These are phyloP conservation scores for Globisporangium cystogenes DNA, from an alignment of 352 stramenopile species.

Conservation along the genomic window DNA sequence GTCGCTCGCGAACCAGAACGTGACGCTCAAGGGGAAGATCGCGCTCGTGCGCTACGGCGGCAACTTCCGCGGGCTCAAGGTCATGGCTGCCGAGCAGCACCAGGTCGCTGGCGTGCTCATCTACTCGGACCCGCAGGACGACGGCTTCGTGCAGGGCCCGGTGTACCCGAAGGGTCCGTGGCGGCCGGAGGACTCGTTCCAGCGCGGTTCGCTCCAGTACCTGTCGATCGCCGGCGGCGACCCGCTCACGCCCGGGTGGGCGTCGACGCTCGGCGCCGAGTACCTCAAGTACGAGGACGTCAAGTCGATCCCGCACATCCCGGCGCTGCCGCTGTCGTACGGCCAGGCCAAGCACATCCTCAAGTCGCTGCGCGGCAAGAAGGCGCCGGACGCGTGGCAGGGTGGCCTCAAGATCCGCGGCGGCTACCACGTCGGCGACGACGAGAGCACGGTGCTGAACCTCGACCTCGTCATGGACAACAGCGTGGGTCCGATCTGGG, in stretches of 20 bases:
- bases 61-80: constrained; percentile 74
- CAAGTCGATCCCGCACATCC: constrained; percentile 61
- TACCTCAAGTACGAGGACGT: constrained; percentile 38
- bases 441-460: constrained; percentile 49
- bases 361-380: constrained; percentile 44
- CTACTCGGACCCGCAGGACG: constrained; percentile 85
- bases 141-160: constrained; percentile 59
- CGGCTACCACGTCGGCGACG: constrained; percentile 73
- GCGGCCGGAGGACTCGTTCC: constrained; percentile 68
- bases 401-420: constrained; percentile 47
- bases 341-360: constrained; percentile 79
- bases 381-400: constrained; percentile 50
- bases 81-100: constrained; percentile 77
- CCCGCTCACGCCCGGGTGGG: constrained; percentile 45
- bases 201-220: constrained; percentile 85
- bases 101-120: constrained; percentile 80
- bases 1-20: constrained; percentile 53
- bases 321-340: constrained; percentile 70
- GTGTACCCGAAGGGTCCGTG: constrained; percentile 82
- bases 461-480: constrained; percentile 78
- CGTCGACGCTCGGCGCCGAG: constrained; percentile 33
- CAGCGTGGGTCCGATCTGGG: constrained; percentile 72
- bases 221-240: constrained; percentile 71
- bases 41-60: constrained; percentile 81
- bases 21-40: constrained; percentile 77